Evolutionary conservation across 305 asterid genomes (phyloP).

Genomic region (Rubia balearica): DNA sequence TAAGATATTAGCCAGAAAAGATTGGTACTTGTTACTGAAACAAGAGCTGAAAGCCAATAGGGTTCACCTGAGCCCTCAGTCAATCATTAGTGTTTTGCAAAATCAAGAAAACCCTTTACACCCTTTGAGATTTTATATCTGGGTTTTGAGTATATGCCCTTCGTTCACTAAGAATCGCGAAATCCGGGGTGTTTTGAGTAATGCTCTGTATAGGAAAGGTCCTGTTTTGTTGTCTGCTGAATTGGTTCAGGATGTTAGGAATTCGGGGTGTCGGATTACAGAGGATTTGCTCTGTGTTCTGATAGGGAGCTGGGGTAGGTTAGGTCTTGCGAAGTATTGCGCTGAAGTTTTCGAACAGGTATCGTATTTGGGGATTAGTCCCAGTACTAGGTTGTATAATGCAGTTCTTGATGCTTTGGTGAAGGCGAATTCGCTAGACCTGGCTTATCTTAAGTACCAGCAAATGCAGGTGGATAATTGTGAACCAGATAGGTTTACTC

Average conservation of each 20-base stretch:
- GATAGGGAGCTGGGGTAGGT: constrained; percentile 88
- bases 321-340: constrained; percentile 82
- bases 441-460: constrained; percentile 92
- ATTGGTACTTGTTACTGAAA: constrained; percentile 70
- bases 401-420: constrained; percentile 80
- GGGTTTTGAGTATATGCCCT: constrained; percentile 43
- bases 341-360: constrained; percentile 77
- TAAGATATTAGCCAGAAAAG: constrained; percentile 60
- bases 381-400: constrained; percentile 81
- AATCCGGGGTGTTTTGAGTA: constrained; percentile 48
- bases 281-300: constrained; percentile 65
- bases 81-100: constrained; percentile 59
- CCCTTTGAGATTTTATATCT: constrained; percentile 58
- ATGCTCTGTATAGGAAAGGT: constrained; percentile 58
- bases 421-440: constrained; percentile 81
- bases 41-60: constrained; percentile 53
- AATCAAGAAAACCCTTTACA: constrained; percentile 64
- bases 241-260: constrained; percentile 49
- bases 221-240: constrained; percentile 73
- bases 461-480: constrained; percentile 89
- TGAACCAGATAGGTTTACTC: constrained; percentile 72
- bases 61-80: constrained; percentile 35
- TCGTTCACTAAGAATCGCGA: constrained; percentile 45
- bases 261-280: constrained; percentile 49
- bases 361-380: constrained; percentile 70